Evolutionary conservation across 2,329 filamentous ascomycete species (phyloP).

Genomic region (Claviceps spartinae): DNA sequence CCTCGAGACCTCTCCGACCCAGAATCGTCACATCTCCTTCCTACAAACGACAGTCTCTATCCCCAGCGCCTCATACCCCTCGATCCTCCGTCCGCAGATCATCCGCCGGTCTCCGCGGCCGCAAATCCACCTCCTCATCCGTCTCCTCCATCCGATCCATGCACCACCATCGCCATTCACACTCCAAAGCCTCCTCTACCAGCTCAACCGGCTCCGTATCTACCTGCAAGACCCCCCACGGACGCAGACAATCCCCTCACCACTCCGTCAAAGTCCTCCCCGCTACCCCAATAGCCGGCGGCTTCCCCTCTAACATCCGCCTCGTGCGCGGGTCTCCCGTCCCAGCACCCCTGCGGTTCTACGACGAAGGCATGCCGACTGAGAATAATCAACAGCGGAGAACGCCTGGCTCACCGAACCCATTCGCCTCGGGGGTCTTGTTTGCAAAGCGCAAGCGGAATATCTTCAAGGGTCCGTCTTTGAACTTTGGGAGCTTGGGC

Average conservation of each 20-base stretch:
- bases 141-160: constrained; percentile 88
- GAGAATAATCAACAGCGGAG: constrained; percentile 11
- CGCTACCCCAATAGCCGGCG: constrained; percentile 60
- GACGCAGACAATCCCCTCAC: constrained; percentile 62
- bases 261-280: constrained; percentile 91
- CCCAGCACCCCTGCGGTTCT: constrained; percentile 35
- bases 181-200: constrained; percentile 89
- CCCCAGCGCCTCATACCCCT: constrained; percentile 77
- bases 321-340: constrained; percentile 52
- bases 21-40: constrained; percentile 18
- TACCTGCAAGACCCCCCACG: constrained; percentile 52
- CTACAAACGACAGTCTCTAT: constrained; percentile 68
- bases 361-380: constrained; percentile 45
- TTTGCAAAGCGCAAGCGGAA: constrained; percentile 74
- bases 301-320: constrained; percentile 77
- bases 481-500: constrained; percentile 35
- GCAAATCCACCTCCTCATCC: constrained; percentile 92
- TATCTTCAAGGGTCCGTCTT: constrained; percentile 67
- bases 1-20: constrained; percentile 15
- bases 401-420: constrained; percentile 41
- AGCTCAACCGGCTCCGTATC: constrained; percentile 68
- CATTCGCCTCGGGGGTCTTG: constrained; percentile 49
- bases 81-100: constrained; percentile 74
- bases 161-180: constrained; percentile 71
- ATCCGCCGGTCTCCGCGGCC: constrained; percentile 70